Evolutionary conservation across 495 filamentous ascomycete genomes (phyloP).

Genomic region (Talaromyces stipitatus): DNA sequence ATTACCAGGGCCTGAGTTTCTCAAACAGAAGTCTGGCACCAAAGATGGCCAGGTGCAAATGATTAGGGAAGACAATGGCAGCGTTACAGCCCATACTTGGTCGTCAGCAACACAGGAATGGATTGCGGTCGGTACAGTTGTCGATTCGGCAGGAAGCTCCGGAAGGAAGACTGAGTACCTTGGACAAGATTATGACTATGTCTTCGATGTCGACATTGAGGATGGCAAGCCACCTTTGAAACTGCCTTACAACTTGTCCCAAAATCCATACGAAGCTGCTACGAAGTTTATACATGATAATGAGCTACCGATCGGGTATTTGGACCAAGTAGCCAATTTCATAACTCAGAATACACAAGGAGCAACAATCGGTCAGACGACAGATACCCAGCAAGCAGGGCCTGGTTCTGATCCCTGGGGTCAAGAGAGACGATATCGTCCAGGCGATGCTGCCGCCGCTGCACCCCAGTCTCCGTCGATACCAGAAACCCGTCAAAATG

Average conservation of each 20-base stretch:
- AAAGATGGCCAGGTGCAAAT: constrained; percentile 94
- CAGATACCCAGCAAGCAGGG: constrained; percentile 26
- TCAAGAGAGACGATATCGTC: constrained; percentile 67
- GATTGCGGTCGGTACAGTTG: constrained; percentile 87
- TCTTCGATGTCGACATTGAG: constrained; percentile 97
- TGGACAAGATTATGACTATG: constrained; percentile 92
- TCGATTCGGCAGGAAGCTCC: constrained; percentile 78
- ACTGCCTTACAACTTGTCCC: constrained; percentile 82
- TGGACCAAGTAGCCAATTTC: constrained; percentile 92
- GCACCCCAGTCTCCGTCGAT: constrained; percentile 19
- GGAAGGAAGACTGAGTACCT: constrained; percentile 64
- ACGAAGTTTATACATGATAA: constrained; percentile 89
- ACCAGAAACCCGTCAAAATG: constrained; percentile 45
- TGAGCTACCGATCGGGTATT: constrained; percentile 79
- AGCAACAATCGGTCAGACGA: constrained; percentile 60
- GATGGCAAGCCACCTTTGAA: constrained; percentile 93
- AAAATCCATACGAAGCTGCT: constrained; percentile 90
- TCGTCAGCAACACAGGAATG: constrained; percentile 59
- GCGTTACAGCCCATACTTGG: constrained; percentile 76
- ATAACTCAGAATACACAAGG: constrained; percentile 86
- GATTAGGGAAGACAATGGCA: constrained; percentile 73
- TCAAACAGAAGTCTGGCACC: constrained; percentile 68
- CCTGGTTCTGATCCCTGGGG: constrained; percentile 66
- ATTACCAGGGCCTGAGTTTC: constrained; percentile 76
- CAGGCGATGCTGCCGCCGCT: constrained; percentile 47